These are phyloP conservation scores for Rhodotorula paludigena DNA, from an alignment of 768 basidiomycete genomes.

Conservation along the genomic window DNA sequence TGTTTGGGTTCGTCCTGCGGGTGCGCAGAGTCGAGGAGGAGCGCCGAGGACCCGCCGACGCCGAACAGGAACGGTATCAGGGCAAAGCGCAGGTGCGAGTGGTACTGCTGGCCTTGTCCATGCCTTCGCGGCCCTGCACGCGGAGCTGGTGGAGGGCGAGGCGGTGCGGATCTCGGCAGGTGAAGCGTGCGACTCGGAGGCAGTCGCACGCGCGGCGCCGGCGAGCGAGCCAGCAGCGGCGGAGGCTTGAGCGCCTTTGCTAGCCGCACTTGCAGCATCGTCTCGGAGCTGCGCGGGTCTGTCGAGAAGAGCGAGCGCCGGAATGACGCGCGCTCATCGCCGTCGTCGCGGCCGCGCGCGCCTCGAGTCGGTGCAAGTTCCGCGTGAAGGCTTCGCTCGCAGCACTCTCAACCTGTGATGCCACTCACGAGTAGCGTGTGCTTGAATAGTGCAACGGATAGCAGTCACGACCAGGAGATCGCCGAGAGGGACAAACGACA, in stretches of 20 bases:
- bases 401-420: too few relatives aligned
- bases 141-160: not conserved
- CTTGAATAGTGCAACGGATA: too few relatives aligned
- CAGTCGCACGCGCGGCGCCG: too few relatives aligned
- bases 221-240: not conserved
- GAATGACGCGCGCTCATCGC: too few relatives aligned
- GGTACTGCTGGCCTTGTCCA: not conserved
- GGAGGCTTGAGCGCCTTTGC: not conserved
- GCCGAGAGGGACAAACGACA: not conserved
- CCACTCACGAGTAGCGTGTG: too few relatives aligned
- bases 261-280: slow-evolving; percentile 6
- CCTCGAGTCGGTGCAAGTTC: too few relatives aligned
- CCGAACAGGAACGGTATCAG: slow-evolving; percentile 15
- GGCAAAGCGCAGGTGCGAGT: slow-evolving; percentile 11
- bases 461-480: too few relatives aligned
- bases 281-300: not conserved
- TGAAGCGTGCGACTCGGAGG: too few relatives aligned
- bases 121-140: too few relatives aligned
- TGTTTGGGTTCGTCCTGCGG: not conserved
- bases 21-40: slow-evolving; percentile 23
- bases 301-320: not conserved
- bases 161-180: too few relatives aligned
- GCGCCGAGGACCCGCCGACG: slow-evolving; percentile 14
- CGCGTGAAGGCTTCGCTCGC: too few relatives aligned
- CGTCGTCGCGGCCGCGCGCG: too few relatives aligned